Percentiles rank a stretch among this genome's conserved stretches.
Conservation (phyloP, 1,139 yeast species). For the Sugiyamaella sp. region DNA sequence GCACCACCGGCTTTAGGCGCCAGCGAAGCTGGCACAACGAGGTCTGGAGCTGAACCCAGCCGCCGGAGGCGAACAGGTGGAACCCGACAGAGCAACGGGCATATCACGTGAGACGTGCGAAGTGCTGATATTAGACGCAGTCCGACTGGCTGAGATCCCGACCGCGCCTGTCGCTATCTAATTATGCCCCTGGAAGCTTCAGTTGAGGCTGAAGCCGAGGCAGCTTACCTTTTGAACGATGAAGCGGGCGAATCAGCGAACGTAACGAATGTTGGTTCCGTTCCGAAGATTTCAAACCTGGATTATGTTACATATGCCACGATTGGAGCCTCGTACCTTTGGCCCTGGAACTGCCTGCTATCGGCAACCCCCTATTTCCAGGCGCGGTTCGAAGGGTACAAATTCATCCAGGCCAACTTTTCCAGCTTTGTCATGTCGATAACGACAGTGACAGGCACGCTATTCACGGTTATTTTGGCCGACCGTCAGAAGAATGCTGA, state of each 20-base stretch:
- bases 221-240: slow-evolving; percentile 5
- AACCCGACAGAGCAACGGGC: too few species aligned
- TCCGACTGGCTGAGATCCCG: neutral
- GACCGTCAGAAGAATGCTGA: slow-evolving; percentile 65
- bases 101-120: neutral
- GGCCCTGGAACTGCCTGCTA: slow-evolving; percentile 97
- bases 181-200: neutral
- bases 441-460: slow-evolving; percentile 71
- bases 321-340: slow-evolving; percentile 63
- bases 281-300: slow-evolving; percentile 8
- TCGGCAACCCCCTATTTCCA: slow-evolving; percentile 85
- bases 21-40: too few species aligned
- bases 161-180: neutral
- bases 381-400: slow-evolving; percentile 58
- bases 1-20: too few species aligned
- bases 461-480: slow-evolving; percentile 65
- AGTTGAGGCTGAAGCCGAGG: slow-evolving; percentile 3
- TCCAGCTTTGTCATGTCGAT: slow-evolving; percentile 90
- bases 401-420: slow-evolving; percentile 60
- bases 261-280: neutral
- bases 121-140: neutral
- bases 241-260: neutral
- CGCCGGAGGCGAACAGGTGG: too few species aligned
- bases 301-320: slow-evolving; percentile 64
- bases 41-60: too few species aligned